Evolutionary conservation across 2,329 filamentous ascomycete species (phyloP).

Genomic region (Microthyrium microscopicum): DNA sequence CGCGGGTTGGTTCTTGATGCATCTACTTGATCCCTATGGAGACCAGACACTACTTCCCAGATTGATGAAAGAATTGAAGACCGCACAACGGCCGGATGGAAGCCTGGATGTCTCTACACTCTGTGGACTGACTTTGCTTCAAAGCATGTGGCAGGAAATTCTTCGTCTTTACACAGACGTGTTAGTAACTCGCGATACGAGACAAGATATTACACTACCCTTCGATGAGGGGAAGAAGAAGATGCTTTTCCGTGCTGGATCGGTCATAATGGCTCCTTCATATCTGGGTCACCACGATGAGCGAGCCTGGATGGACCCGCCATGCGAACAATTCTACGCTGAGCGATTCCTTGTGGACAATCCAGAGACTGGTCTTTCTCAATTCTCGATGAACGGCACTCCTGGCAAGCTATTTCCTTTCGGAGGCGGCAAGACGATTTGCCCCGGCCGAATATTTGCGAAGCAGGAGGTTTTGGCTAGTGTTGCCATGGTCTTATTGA

Average conservation of each 20-base stretch:
- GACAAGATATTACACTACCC: slow-evolving; percentile 14
- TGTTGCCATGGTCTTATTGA: slow-evolving; percentile 8
- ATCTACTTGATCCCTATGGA: slow-evolving; percentile 15
- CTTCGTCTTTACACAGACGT: slow-evolving; percentile 18
- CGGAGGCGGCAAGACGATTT: slow-evolving; percentile 12
- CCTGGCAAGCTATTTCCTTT: slow-evolving; percentile 17
- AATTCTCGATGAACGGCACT: slow-evolving; percentile 14
- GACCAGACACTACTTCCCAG: slow-evolving; percentile 12
- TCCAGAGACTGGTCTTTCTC: slow-evolving; percentile 13
- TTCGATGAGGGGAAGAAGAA: slow-evolving; percentile 11
- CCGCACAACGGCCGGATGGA: slow-evolving; percentile 12
- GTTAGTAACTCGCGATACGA: slow-evolving; percentile 15
- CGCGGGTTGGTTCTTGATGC: slow-evolving; percentile 18
- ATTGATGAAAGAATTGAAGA: slow-evolving; percentile 15
- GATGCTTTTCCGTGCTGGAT: slow-evolving; percentile 4
- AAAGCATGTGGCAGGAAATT: slow-evolving; percentile 18
- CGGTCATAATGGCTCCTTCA: slow-evolving; percentile 15
- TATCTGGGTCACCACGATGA: slow-evolving; percentile 15
- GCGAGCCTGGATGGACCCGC: slow-evolving; percentile 10
- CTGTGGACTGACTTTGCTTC: slow-evolving; percentile 16
- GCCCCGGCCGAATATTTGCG: slow-evolving; percentile 10
- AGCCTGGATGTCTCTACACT: slow-evolving; percentile 14
- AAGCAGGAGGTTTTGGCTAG: slow-evolving; percentile 9
- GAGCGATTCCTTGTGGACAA: slow-evolving; percentile 14
- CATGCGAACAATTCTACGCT: slow-evolving; percentile 11